Base-by-base conservation (phyloP, 257 asterid species). In the Cinchona pubescens region DNA sequence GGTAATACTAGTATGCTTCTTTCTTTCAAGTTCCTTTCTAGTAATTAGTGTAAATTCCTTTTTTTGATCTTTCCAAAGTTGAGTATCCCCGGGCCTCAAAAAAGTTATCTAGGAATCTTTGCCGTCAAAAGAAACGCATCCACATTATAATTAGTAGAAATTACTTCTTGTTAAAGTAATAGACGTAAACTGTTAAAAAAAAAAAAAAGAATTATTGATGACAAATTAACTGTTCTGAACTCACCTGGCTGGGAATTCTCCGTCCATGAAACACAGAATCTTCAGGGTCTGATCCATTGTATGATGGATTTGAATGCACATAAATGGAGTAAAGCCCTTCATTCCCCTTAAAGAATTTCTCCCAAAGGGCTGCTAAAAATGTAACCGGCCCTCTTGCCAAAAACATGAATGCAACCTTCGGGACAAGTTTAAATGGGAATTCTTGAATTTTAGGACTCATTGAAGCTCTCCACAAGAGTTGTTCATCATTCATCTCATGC, bases 181-280 rank as follows among this genome's bases (percentile, higher is more conserved):
- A 27, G 37, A 59, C 27, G 0, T 11, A 29, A 48, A 27, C 40
- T 15, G 19, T 16, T 1, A 69, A 25, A 4, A 11, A 48, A 40
- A 40, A 29, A 25, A 9, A 0, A 35, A 37, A 9, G 14, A 29
- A 4, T 11, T 0, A 23, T 21, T 30, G 32, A 2, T 11, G 34
- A 58, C 16, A 58, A 58, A 27, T 58, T 25, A 56, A n/a, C 7
- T 32, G 12, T 14, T 61, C 10, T 38, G 32, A 48, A 76, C 92
- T 83, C 25, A 93, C 98, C 97, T 92, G 83, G 77, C 98, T 90
- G 13, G 89, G 91, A 80, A 94, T 88, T 53, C 97, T 82, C 76
- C 93, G 78, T 78, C 90, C 95, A 74, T 75, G 84, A 40, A 92
- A 92, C 56, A 88, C 89, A 1, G 98, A 87, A 18, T 73, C 87